Evolutionary conservation across 1,139 yeast genomes (phyloP).

Genomic region (Hyphopichia khmerensis): DNA sequence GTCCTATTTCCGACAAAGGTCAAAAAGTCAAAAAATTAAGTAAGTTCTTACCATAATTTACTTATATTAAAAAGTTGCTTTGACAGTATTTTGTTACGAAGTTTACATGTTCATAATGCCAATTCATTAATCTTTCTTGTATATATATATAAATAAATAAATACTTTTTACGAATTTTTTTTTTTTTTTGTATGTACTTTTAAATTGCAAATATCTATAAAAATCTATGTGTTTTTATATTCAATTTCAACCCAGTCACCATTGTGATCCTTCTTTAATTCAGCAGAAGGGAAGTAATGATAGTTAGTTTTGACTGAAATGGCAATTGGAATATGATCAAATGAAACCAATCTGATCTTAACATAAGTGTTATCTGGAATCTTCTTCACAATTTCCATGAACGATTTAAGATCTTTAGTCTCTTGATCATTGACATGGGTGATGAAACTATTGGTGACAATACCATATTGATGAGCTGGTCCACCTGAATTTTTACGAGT

Average conservation of each 20-base stretch:
- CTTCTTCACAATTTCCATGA: constrained; percentile 58
- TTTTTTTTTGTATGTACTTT: background rate
- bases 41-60: constrained; percentile 17
- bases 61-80: background rate
- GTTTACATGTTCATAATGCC: background rate
- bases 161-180: background rate
- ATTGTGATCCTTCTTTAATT: constrained; percentile 48
- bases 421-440: constrained; percentile 83
- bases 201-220: background rate
- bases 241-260: constrained; percentile 55
- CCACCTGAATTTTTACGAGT: constrained; percentile 74
- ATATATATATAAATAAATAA: background rate
- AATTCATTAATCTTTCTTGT: background rate
- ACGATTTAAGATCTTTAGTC: constrained; percentile 67
- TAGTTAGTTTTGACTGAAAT: constrained; percentile 83
- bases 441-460: constrained; percentile 76
- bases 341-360: constrained; percentile 76
- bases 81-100: background rate
- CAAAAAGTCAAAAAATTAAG: constrained; percentile 56
- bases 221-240: constrained; percentile 2
- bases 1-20: constrained; percentile 51
- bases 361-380: constrained; percentile 82
- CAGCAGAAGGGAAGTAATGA: constrained; percentile 87
- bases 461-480: constrained; percentile 83
- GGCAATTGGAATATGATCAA: constrained; percentile 84